Base-by-base conservation (phyloP, 2,329 filamentous ascomycete species). In the Fusarium albosuccineum region DNA sequence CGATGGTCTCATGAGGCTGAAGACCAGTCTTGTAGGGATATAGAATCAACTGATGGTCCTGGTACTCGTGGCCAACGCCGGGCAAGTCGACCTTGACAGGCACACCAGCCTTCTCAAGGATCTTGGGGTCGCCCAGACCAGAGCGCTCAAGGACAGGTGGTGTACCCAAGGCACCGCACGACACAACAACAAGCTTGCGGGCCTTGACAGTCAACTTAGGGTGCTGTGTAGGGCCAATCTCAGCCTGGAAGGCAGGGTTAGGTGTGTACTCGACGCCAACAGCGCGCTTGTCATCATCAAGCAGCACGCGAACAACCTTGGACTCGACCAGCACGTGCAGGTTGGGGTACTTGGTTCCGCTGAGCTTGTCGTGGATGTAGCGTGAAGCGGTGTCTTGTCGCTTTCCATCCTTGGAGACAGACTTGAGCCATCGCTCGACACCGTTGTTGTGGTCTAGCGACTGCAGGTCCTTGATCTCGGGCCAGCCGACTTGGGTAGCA, bases 91-190 rank as follows among this genome's bases (percentile, higher is more conserved):
- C 76, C 1, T 83, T 70, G 4, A 83, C 71, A 1, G 82, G 77
- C 3, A 89, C 81, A 1, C 80, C 82, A 0, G 82, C 80, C 16
- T 76, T 77, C 41, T 81, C 72, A 2, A 90, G 80, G 6, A 88
- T 69, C 2, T 82, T 78, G 1, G 80, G 76, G 44, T 81, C 79
- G n/a, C 87, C 88, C 2, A 91, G 70, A 8, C 89, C 89, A 1
- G 89, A 91, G 17, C 89, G 79, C 72, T 91, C 87, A 0, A 91
- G 82, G 2, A 91, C 80, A 0, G 77, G 75, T 0, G 87, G 86
- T 0, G 86, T 86, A 2, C 84, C 83, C 6, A 83, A 78, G 0
- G 86, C 82, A 10, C 87, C 87, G 5, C 69, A 83, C 71, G 76
- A 76, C 0, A 77, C 68, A 0, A 79, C 66, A 0, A 79, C 76